phyloP scores from a whole-genome alignment of 2,329 filamentous ascomycete species.

The Epichloe gansuensis region DNA sequence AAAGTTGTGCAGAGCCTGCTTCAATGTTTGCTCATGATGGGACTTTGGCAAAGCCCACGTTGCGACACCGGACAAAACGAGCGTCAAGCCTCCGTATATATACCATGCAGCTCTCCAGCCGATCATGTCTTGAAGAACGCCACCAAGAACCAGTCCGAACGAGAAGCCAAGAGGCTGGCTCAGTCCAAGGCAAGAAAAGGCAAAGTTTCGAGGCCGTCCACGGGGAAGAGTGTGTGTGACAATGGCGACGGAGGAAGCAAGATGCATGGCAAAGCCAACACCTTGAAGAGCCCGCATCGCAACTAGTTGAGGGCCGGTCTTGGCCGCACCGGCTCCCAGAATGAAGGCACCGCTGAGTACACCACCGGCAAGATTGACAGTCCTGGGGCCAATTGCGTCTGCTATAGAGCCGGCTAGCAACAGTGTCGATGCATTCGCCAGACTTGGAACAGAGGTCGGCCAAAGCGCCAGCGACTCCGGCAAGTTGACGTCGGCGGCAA shows the following conservation, averaged over 20 bases:
- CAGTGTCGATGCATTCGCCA: slow-evolving; percentile 24
- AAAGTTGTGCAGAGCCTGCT: slow-evolving; percentile 12
- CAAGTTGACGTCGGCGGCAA: slow-evolving; percentile 24
- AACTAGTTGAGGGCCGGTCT: slow-evolving; percentile 22
- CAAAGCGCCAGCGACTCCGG: slow-evolving; percentile 24
- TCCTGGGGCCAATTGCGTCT: slow-evolving; percentile 23
- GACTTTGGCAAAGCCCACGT: slow-evolving; percentile 23
- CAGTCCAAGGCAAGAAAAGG: slow-evolving; percentile 31
- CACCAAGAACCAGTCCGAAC: slow-evolving; percentile 36
- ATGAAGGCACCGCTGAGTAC: slow-evolving; percentile 18
- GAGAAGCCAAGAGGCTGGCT: slow-evolving; percentile 37
- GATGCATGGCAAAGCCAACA: slow-evolving; percentile 23
- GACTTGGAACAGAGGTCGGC: slow-evolving; percentile 24
- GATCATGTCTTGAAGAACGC: slow-evolving; percentile 31
- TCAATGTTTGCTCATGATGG: slow-evolving; percentile 12
- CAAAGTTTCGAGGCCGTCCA: slow-evolving; percentile 26
- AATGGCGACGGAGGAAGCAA: slow-evolving; percentile 24
- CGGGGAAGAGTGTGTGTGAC: slow-evolving; percentile 19
- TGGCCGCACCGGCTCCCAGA: slow-evolving; percentile 17
- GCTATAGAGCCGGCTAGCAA: slow-evolving; percentile 27
- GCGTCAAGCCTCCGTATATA: slow-evolving; percentile 21
- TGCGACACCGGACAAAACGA: slow-evolving; percentile 23
- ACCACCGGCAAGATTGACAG: slow-evolving; percentile 22
- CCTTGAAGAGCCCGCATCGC: slow-evolving; percentile 28
- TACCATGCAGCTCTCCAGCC: slow-evolving; percentile 39